Percentiles rank a stretch among this genome's conserved stretches.
These are phyloP conservation scores for Fraxinus dipetala DNA, from an alignment of 305 asterid species.

Conservation along the genomic window DNA sequence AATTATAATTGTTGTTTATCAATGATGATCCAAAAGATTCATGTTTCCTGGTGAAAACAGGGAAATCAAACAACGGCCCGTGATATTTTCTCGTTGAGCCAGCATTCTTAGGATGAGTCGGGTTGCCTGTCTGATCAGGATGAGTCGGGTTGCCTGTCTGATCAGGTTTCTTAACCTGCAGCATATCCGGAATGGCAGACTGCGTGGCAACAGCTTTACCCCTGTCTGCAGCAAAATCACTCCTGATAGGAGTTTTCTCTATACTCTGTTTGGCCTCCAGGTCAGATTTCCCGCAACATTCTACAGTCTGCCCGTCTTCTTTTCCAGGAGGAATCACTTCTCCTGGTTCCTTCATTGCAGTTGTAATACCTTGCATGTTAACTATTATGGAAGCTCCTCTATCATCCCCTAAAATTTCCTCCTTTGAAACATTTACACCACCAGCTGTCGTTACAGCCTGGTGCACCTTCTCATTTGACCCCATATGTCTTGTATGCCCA, in stretches of 20 bases:
- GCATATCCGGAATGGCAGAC: conserved; percentile 50
- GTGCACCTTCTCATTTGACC: conserved; percentile 55
- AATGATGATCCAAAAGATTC: conserved; percentile 74
- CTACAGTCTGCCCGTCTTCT: conserved; percentile 63
- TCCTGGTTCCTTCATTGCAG: conserved; percentile 53
- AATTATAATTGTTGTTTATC: conserved; percentile 71
- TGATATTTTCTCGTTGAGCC: conserved; percentile 82
- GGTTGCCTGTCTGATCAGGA: conserved; percentile 54
- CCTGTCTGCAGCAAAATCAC: conserved; percentile 62
- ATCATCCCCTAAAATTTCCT: conserved; percentile 56
- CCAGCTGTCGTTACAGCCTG: conserved; percentile 40
- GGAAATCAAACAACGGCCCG: conserved; percentile 97
- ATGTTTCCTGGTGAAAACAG: conserved; percentile 87
- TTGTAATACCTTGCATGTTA: conserved; percentile 38
- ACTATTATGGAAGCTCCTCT: conserved; percentile 37
- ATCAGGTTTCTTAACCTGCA: conserved; percentile 59
- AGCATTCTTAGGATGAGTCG: conserved; percentile 67
- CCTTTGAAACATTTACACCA: conserved; percentile 44
- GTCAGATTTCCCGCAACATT: conserved; percentile 52
- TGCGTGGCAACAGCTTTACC: conserved; percentile 70
- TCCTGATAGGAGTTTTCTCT: conserved; percentile 51
- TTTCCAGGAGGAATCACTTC: conserved; percentile 51
- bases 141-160: conserved; percentile 59
- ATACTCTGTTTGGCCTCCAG: conserved; percentile 54
- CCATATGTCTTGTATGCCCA: conserved; percentile 48